Conservation (phyloP, 169 alveolate genomes). For the Theileria parva region DNA sequence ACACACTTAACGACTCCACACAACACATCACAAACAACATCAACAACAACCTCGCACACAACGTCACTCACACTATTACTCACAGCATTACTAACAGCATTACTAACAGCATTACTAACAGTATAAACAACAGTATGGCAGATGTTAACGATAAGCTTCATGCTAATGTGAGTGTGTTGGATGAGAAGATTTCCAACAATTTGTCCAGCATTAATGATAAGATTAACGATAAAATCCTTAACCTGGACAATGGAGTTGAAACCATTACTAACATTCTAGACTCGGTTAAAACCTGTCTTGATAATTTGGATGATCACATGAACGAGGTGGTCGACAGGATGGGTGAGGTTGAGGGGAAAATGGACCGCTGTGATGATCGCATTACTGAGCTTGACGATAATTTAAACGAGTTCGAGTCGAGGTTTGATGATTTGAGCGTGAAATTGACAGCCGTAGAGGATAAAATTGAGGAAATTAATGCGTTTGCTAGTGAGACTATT, state of each 20-base stretch:
- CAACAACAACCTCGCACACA: conserved; percentile 18
- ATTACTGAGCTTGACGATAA: not conserved
- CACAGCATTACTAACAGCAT: not conserved
- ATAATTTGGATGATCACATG: not conserved
- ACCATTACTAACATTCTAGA: not conserved
- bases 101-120: not conserved
- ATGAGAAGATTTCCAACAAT: conserved; percentile 1
- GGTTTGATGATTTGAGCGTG: not conserved
- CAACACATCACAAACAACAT: conserved; percentile 27
- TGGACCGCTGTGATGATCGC: not conserved
- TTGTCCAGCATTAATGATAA: not conserved
- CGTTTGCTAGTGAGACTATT: not conserved
- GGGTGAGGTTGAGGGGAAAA: not conserved
- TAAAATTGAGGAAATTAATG: not conserved
- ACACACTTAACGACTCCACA: not conserved
- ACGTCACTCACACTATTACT: not conserved
- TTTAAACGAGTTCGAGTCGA: not conserved
- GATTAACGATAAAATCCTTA: not conserved
- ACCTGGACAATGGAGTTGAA: conserved; percentile 1
- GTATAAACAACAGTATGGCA: not conserved
- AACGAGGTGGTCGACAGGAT: not conserved
- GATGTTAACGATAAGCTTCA: not conserved
- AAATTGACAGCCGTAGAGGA: not conserved
- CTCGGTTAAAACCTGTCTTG: not conserved
- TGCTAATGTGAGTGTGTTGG: not conserved